These are phyloP conservation scores for Backusella morwellensis DNA, from an alignment of 192 early-diverging fungal species.

Conservation along the genomic window DNA sequence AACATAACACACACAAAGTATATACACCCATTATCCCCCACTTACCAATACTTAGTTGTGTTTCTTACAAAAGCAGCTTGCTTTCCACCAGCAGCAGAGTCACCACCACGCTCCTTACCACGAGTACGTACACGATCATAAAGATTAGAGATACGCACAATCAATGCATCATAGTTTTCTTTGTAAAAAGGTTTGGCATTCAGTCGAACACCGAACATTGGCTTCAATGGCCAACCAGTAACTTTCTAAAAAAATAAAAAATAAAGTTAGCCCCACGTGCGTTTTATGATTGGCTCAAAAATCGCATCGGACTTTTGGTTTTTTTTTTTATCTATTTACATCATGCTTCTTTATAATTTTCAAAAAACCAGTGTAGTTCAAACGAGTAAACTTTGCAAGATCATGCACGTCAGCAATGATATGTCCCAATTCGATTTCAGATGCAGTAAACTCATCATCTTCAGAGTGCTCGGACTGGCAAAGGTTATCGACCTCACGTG, in stretches of 20 bases:
- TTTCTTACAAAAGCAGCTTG: constrained; percentile 85
- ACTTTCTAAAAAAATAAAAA: constrained; percentile 60
- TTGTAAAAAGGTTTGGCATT: constrained; percentile 85
- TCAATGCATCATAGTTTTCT: constrained; percentile 86
- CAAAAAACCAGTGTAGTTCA: constrained; percentile 85
- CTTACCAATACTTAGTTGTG: constrained; percentile 95
- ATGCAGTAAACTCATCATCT: constrained; percentile 62
- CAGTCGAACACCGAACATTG: constrained; percentile 76
- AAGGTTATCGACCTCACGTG: constrained; percentile 59
- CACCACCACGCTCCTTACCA: constrained; percentile 61
- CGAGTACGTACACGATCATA: constrained; percentile 81
- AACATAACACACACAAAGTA: not conserved
- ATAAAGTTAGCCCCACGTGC: constrained; percentile 19
- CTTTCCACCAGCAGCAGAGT: constrained; percentile 50
- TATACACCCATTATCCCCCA: not conserved
- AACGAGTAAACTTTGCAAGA: constrained; percentile 77
- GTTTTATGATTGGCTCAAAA: constrained; percentile 20
- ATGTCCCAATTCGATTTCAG: constrained; percentile 69
- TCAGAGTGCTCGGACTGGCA: constrained; percentile 40
- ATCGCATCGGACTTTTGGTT: not conserved
- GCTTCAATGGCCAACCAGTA: constrained; percentile 80
- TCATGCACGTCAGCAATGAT: constrained; percentile 84
- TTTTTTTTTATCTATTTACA: constrained; percentile 36
- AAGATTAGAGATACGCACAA: constrained; percentile 82
- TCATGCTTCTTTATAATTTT: constrained; percentile 99